Base-by-base conservation (phyloP, 78 protist genomes). In the Speleostelium caveatum region DNA sequence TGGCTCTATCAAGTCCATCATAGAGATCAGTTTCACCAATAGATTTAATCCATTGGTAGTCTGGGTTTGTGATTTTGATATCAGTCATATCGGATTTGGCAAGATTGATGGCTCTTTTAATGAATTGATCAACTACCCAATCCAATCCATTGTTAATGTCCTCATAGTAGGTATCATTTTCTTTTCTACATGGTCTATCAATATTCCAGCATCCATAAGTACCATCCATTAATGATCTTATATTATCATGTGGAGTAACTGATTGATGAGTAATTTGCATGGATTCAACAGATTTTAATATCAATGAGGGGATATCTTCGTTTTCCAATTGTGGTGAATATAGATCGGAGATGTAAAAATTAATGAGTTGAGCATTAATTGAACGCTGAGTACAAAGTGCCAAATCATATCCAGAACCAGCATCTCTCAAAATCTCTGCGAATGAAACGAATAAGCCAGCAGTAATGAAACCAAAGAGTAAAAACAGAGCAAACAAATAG, bases 171-270 rank as follows among this genome's bases (percentile, higher is more conserved):
- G 56, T 30, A 2, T 19, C 19, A 41, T 24, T 28, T 2, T 36
- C 28, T 24, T 61, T 26, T 32, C 79, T 56, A 2, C 36, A 0
- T 0, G 45, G 21, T 32, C 55, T 30, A 38, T 83, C 7, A 5
- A 83, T 12, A 14, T 7, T 3, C 77, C 79, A 83, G n/a, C 91
- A 83, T 14, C 61, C 72, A 4, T 21, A 59, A 19, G 63, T 30
- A 22, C 91, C 91, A 19, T 83, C 91, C 91, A 83, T 83, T 2
- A 83, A 55, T 22, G 77, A 32, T 67, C 79, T 36, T 16, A 74
- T 56, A 0, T 55, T 42, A 24, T 59, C 60, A 0, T 69, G 36
- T 7, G 36, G 51, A 26, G 72, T 35, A 7, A 83, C 38, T n/a
- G 79, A 71, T 66, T 83, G 77, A 42, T 83, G 91, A 32, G 21